Conservation (phyloP, 495 filamentous ascomycete species). For the Penicillium roqueforti region DNA sequence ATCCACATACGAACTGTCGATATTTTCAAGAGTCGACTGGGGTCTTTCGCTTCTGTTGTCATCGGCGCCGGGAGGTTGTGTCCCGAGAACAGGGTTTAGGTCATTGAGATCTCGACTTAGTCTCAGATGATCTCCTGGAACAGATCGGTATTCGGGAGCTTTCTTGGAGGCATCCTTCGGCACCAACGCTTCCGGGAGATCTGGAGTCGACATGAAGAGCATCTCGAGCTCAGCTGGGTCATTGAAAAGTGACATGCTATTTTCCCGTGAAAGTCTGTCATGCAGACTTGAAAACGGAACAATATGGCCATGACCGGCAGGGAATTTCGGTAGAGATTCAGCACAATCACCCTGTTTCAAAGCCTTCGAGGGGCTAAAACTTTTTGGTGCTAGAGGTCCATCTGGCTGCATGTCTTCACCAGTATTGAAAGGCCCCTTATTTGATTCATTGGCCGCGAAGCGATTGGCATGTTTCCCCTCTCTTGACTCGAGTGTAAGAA, state of each 20-base stretch:
- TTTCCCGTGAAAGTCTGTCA: constrained; percentile 11
- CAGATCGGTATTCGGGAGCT: background rate
- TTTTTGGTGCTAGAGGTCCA: background rate
- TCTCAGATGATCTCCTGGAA: background rate
- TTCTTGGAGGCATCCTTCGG: background rate
- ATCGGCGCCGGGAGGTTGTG: background rate
- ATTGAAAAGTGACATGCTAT: constrained; percentile 14
- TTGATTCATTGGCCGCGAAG: background rate
- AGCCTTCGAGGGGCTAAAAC: background rate
- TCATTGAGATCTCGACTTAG: background rate
- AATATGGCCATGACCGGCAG: constrained; percentile 12
- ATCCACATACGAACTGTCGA: background rate
- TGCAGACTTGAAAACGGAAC: constrained; percentile 28
- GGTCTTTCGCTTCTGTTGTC: background rate
- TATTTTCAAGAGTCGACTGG: background rate
- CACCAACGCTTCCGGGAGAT: background rate
- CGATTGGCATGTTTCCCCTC: background rate
- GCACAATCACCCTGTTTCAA: background rate
- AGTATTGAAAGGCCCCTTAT: background rate
- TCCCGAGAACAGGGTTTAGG: background rate
- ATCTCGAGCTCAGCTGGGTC: constrained; percentile 31
- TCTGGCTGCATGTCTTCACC: background rate
- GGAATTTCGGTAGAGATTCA: constrained; percentile 2
- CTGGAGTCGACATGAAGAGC: constrained; percentile 24
- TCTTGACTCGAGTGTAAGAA: background rate